These are phyloP conservation scores for Ustilaginoidea virens DNA, from an alignment of 2,329 filamentous ascomycete genomes.

Conservation along the genomic window DNA sequence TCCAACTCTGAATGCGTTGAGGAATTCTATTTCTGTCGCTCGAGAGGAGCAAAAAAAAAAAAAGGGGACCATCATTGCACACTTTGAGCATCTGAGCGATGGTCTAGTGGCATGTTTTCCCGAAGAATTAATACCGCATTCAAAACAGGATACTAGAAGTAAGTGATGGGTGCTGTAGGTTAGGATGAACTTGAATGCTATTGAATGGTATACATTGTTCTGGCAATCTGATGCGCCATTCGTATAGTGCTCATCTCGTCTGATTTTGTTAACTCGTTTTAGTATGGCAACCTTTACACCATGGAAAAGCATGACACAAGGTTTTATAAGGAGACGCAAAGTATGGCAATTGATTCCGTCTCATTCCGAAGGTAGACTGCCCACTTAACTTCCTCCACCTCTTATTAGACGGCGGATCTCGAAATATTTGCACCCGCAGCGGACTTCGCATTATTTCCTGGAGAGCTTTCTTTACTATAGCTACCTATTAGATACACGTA, in stretches of 20 bases:
- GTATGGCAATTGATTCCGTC: neutral
- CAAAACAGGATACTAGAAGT: slow-evolving; percentile 10
- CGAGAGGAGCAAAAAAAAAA: too few species aligned
- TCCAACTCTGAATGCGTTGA: slow-evolving; percentile 9
- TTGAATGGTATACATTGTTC: slow-evolving; percentile 20
- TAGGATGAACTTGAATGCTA: slow-evolving; percentile 16
- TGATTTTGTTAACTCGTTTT: neutral
- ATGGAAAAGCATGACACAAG: too few species aligned
- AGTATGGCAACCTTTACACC: too few species aligned
- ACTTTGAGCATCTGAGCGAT: slow-evolving; percentile 10
- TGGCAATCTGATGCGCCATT: slow-evolving; percentile 19
- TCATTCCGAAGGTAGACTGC: too few species aligned
- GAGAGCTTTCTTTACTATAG: too few species aligned
- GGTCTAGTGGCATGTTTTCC: slow-evolving; percentile 3
- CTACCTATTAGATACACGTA: too few species aligned
- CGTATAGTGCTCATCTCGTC: slow-evolving; percentile 8
- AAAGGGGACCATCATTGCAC: slow-evolving; percentile 17
- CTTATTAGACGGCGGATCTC: neutral
- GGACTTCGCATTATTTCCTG: too few species aligned
- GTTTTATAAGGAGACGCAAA: neutral
- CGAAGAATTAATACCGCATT: slow-evolving; percentile 4
- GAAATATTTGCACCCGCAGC: neutral
- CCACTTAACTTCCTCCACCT: neutral
- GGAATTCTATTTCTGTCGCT: slow-evolving; percentile 5
- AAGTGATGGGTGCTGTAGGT: slow-evolving; percentile 13